Evolutionary conservation across 2,329 filamentous ascomycete species (phyloP).

Genomic region (Penicillium concentricum): DNA sequence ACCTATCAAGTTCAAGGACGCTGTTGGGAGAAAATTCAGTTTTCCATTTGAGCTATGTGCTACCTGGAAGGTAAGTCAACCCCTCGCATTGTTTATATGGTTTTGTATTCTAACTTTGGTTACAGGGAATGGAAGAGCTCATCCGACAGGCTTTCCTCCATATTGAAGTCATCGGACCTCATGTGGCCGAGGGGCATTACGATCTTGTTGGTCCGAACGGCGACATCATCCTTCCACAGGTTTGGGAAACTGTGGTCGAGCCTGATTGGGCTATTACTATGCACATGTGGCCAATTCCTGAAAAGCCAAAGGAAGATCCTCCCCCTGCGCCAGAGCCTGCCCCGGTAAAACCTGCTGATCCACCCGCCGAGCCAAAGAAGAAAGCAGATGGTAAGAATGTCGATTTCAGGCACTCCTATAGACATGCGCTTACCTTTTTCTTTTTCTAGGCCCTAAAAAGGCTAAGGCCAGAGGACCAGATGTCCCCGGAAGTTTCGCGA

Average conservation of each 20-base stretch:
- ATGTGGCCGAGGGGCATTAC: slow-evolving; percentile 76
- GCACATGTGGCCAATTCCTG: slow-evolving; percentile 65
- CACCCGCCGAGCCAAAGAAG: slow-evolving; percentile 31
- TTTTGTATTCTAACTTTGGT: slow-evolving; percentile 23
- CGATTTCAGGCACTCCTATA: background rate
- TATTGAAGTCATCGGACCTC: slow-evolving; percentile 71
- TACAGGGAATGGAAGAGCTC: slow-evolving; percentile 78
- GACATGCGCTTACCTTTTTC: background rate
- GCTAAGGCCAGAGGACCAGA: slow-evolving; percentile 15
- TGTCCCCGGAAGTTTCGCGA: slow-evolving; percentile 39
- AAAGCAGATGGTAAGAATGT: slow-evolving; percentile 34
- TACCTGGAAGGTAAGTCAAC: slow-evolving; percentile 71
- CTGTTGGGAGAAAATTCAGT: slow-evolving; percentile 85
- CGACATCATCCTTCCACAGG: slow-evolving; percentile 76
- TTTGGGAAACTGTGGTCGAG: slow-evolving; percentile 79
- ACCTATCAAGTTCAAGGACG: slow-evolving; percentile 87
- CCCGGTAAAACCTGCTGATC: slow-evolving; percentile 22
- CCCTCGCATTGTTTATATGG: background rate
- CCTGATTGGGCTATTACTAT: slow-evolving; percentile 72
- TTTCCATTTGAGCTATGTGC: slow-evolving; percentile 85
- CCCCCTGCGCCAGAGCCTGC: slow-evolving; percentile 22
- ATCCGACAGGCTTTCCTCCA: slow-evolving; percentile 82
- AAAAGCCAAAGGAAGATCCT: slow-evolving; percentile 46
- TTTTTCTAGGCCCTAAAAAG: slow-evolving; percentile 33
- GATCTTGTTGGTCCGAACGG: slow-evolving; percentile 76